Conservation (phyloP, 768 basidiomycete species). For the Kwoniella sp. region DNA sequence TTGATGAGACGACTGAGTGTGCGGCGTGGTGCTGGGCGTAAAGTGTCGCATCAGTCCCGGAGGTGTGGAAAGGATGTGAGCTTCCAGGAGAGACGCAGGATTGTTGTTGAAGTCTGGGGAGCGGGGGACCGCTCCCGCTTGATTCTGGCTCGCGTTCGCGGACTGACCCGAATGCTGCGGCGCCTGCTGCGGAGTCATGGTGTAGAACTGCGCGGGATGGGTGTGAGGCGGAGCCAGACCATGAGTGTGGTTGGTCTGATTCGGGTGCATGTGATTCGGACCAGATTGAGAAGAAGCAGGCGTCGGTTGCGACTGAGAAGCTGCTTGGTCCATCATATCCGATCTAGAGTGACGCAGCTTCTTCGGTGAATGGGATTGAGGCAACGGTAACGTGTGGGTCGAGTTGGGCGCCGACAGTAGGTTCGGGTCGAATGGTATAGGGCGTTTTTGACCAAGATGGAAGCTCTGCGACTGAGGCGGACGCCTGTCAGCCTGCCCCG, state of each 20-base stretch:
- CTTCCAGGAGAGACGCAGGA: background rate
- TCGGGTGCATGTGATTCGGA: background rate
- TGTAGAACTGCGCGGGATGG: background rate
- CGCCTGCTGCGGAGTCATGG: background rate
- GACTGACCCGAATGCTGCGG: too few relatives aligned
- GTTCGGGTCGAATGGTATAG: slow-evolving; percentile 16
- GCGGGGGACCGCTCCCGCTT: background rate
- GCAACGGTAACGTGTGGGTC: too few relatives aligned
- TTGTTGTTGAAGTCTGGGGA: slow-evolving; percentile 2
- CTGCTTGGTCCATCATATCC: too few relatives aligned
- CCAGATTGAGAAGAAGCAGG: too few relatives aligned
- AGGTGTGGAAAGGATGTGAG: slow-evolving; percentile 4
- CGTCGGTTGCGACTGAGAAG: too few relatives aligned
- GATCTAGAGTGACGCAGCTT: slow-evolving; percentile 16
- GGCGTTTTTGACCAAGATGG: slow-evolving; percentile 13
- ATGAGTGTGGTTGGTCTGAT: too few relatives aligned
- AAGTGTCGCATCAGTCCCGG: too few relatives aligned
- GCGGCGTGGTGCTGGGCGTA: too few relatives aligned
- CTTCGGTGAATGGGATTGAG: too few relatives aligned
- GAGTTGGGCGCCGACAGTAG: background rate
- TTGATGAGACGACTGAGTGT: too few relatives aligned
- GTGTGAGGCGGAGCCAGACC: background rate
- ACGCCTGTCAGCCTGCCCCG: background rate
- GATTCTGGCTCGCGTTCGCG: background rate
- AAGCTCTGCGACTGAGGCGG: slow-evolving; percentile 1